Evolutionary conservation across 2,329 filamentous ascomycete species (phyloP), one percentile per base, ranked within the genome.

Genomic region (Coniochaeta sp.): DNA sequence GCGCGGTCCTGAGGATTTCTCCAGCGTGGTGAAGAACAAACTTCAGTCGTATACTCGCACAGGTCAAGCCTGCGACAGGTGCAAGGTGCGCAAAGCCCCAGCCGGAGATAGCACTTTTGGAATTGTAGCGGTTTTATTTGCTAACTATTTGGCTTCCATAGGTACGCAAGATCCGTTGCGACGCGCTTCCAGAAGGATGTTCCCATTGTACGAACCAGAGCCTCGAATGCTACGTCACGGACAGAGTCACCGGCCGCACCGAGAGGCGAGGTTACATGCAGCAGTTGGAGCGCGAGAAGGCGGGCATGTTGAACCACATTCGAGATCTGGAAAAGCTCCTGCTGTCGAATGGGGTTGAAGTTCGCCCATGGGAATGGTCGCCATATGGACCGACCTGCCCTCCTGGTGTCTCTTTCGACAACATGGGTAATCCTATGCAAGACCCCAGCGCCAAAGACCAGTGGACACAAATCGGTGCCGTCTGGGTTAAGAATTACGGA

Each of bases 161-260:
- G 89, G 81, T 91, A 61, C 86, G 91, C 66, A 96, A 96, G 76
- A 96, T 96, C 68, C 86, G 90, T 70, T 96, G 91, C 79, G 91
- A 96, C 77, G 88, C 87, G 59, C 80, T 89, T 44, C 85, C 89
- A 34, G 88, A 90, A 65, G 91, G 90, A 64, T 96, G 91, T 76
- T 90, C 89, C 63, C 89, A 90, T 67, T 96, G 91, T 76, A 77
- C 85, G 67, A 86, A 89, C 73, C 89, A 90, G 70, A 86, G 85
- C 64, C 85, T 89, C 67, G 84, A 90, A 69, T 96, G 91, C 76
- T 88, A 85, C 74, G 92, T 92, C 59, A 96, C 91, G 61, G 91
- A 96, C 73, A 87, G 91, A 67, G 91, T 95, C 69, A 93, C 90
- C 3, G 90, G 91, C 61, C 87, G 89, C 64, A 90, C 91, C 58